phyloP scores from a whole-genome alignment of 768 basidiomycete genomes.

The Mycena olivaceomarginata region DNA sequence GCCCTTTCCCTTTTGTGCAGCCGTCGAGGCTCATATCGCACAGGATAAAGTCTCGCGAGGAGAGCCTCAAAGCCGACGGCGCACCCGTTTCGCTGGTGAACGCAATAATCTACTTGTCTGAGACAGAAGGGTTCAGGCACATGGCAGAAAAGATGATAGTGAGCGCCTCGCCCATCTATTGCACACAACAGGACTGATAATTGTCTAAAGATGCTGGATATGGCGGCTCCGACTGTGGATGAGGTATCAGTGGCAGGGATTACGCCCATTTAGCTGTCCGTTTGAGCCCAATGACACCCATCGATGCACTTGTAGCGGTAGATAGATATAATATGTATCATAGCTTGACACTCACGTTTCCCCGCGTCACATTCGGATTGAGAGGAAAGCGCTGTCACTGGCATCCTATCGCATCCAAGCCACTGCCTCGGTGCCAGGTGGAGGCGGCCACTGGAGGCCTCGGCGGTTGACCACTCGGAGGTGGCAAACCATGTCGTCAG shows the following conservation, averaged over 20 bases:
- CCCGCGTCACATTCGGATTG: no score
- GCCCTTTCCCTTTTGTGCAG: background rate
- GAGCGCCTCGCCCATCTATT: background rate
- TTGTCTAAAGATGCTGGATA: background rate
- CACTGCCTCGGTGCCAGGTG: no score
- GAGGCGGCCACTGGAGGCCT: no score
- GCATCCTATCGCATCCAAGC: no score
- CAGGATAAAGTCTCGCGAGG: conserved; percentile 16
- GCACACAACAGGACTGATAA: background rate
- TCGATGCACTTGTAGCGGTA: no score
- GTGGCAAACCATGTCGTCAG: no score
- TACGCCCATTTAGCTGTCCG: no score
- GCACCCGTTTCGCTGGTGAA: conserved; percentile 1
- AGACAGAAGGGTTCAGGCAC: background rate
- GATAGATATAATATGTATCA: no score
- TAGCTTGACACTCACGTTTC: no score
- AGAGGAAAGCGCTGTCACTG: no score
- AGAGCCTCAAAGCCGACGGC: background rate
- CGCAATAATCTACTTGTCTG: conserved; percentile 3
- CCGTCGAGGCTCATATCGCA: background rate
- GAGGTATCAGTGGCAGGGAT: background rate
- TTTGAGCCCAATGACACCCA: no score
- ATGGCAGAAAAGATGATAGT: background rate
- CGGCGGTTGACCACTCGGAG: no score
- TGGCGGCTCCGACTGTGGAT: background rate